Conservation (phyloP, 257 asterid species). For the Verbena officinalis region DNA sequence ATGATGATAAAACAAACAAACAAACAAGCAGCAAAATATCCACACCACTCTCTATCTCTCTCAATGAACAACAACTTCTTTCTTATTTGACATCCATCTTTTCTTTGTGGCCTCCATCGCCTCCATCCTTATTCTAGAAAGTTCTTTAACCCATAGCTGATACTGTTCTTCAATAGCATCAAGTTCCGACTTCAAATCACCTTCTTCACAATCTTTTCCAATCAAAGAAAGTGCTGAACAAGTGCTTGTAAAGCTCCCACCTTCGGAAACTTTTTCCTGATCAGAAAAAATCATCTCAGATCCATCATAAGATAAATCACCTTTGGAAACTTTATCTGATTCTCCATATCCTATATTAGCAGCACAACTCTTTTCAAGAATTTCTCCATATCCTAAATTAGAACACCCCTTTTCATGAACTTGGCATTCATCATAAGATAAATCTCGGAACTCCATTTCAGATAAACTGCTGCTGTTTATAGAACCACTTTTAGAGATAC, state of each 20-base stretch:
- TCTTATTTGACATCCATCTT: conserved; percentile 47
- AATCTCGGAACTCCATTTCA: conserved; percentile 45
- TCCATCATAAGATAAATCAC: conserved; percentile 31
- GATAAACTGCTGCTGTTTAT: conserved; percentile 20
- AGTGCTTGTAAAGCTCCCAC: conserved; percentile 35
- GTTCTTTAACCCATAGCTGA: conserved; percentile 39
- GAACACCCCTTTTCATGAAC: conserved; percentile 34
- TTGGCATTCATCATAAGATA: conserved; percentile 40
- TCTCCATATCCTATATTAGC: no score
- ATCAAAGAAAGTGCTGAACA: conserved; percentile 33
- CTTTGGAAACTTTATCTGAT: neutral
- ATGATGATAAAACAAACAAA: neutral
- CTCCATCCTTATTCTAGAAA: conserved; percentile 30
- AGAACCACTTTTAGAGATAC: conserved; percentile 34
- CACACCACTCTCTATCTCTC: no score
- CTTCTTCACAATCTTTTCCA: conserved; percentile 25
- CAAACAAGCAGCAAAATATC: conserved; percentile 1
- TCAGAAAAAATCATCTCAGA: conserved; percentile 25
- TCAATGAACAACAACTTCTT: no score
- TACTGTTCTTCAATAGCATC: conserved; percentile 39
- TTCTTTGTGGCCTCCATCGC: conserved; percentile 44
- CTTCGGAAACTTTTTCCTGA: no score
- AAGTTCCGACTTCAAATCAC: conserved; percentile 35
- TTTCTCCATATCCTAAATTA: no score
- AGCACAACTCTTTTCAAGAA: no score